A percentile compares a stretch with the other conserved stretches of the same genome.
Evolutionary conservation across 176 grass and related monocot genomes (phyloP).

Genomic region (Triticum dicoccoides): DNA sequence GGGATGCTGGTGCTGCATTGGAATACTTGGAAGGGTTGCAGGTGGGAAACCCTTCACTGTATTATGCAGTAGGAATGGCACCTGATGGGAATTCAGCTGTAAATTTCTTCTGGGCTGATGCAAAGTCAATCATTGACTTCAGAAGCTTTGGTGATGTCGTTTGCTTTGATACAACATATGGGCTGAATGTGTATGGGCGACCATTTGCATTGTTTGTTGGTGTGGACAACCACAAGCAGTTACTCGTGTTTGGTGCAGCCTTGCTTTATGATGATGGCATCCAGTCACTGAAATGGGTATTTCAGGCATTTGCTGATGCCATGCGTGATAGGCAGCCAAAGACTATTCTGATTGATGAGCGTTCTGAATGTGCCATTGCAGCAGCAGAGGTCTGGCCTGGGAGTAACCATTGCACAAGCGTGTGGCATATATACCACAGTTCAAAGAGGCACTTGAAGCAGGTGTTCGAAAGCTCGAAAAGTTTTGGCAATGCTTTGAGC

Average conservation of each 20-base stretch:
- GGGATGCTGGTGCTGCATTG: constrained; percentile 62
- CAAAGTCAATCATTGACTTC: constrained; percentile 75
- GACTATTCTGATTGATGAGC: constrained; percentile 58
- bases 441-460: constrained; percentile 65
- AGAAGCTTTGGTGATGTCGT: constrained; percentile 83
- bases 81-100: constrained; percentile 46
- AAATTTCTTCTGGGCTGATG: constrained; percentile 93
- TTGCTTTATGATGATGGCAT: constrained; percentile 70
- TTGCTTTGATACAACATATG: constrained; percentile 82
- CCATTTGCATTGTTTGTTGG: constrained; percentile 75
- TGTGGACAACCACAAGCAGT: constrained; percentile 63
- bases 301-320: constrained; percentile 65
- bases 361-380: constrained; percentile 47
- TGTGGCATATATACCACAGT: constrained; percentile 82
- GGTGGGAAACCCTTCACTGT: constrained; percentile 58
- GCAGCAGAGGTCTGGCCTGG: constrained; percentile 62
- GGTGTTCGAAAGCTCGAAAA: constrained; percentile 65
- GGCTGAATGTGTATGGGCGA: constrained; percentile 60
- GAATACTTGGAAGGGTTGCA: constrained; percentile 75
- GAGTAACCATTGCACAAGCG: constrained; percentile 46
- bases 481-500: constrained; percentile 73
- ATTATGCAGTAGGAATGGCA: constrained; percentile 56
- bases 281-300: constrained; percentile 66
- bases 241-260: constrained; percentile 71
- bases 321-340: constrained; percentile 64